Conservation (phyloP, 495 filamentous ascomycete species). For the Hypoxylon subgilvum region DNA sequence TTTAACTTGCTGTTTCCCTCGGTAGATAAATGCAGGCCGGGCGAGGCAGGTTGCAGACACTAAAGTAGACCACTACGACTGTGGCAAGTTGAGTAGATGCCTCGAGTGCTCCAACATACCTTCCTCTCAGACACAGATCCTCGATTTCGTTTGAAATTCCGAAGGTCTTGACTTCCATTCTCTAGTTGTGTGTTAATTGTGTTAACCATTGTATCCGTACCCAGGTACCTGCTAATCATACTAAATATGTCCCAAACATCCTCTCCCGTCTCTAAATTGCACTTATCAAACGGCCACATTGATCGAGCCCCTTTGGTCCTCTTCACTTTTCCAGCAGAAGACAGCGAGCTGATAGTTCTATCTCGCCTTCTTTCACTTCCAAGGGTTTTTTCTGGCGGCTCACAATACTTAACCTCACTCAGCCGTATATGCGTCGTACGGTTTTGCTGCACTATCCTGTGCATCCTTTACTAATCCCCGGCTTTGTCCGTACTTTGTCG, state of each 20-base stretch:
- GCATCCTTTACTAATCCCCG: conserved; percentile 9
- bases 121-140: conserved; percentile 4
- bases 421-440: conserved; percentile 17
- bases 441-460: conserved; percentile 15
- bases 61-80: conserved; percentile 11
- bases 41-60: conserved; percentile 13
- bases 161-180: conserved; percentile 19
- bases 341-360: conserved; percentile 9
- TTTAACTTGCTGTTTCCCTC: conserved; percentile 23
- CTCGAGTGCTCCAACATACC: background rate
- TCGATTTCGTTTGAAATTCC: conserved; percentile 8
- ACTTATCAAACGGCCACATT: conserved; percentile 4
- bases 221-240: background rate
- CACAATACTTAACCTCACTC: background rate
- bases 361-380: background rate
- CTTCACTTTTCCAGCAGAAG: background rate
- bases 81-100: background rate
- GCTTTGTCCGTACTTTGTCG: conserved; percentile 6
- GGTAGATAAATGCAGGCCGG: conserved; percentile 5
- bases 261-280: conserved; percentile 1
- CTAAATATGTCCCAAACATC: background rate
- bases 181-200: too few relatives aligned
- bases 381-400: background rate
- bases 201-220: too few relatives aligned
- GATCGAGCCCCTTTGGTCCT: background rate